Evolutionary conservation across 2,329 filamentous ascomycete genomes (phyloP), one percentile per base, ranked within the genome.

Genomic region (Penicillium sp.): DNA sequence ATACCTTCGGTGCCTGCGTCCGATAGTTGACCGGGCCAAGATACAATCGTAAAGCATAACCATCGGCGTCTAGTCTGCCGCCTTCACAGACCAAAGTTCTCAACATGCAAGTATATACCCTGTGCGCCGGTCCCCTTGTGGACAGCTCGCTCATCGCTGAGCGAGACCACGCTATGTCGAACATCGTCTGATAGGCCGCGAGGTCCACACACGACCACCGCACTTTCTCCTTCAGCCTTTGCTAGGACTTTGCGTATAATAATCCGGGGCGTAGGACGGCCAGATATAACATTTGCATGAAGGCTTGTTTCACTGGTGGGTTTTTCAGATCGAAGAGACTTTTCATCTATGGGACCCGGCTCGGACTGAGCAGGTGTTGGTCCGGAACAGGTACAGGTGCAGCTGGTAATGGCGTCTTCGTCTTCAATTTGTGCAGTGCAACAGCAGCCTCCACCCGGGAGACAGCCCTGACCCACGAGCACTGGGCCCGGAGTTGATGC

Each of bases 101-200:
- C 84, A 0, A 79, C 79, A 69, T 85, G 82, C 30, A 85, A 66
- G 65, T 80, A 85, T 27, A 87, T 81, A 0, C 84, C 85, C 66
- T 87, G 84, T 13, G 85, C 85, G 0, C 84, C 84, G 0, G 82
- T 87, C 2, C 85, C 85, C 67, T 87, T 87, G 61, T 87, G 84
- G 40, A 87, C 83, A 3, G 83, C 85, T 29, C 85, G 75, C 68
- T 88, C 85, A 66, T 88, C 84, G 59, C 82, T 84, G 39, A 87
- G 61, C 8, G 65, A 74, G 3, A 82, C 82, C 0, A 83, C 82
- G 51, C 74, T 78, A 13, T 75, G 78, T 53, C 84, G 77, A 5
- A 84, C 80, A 57, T 81, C 77, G n/a, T 79, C 75, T 3, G 81
- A 78, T 43, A 87, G 65, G 0, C 81, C 79, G 1, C 70, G 66